A percentile compares a stretch with the other conserved stretches of the same genome.
phyloP scores from a whole-genome alignment of 2,329 filamentous ascomycete genomes.

The Nectriaceae sp. region DNA sequence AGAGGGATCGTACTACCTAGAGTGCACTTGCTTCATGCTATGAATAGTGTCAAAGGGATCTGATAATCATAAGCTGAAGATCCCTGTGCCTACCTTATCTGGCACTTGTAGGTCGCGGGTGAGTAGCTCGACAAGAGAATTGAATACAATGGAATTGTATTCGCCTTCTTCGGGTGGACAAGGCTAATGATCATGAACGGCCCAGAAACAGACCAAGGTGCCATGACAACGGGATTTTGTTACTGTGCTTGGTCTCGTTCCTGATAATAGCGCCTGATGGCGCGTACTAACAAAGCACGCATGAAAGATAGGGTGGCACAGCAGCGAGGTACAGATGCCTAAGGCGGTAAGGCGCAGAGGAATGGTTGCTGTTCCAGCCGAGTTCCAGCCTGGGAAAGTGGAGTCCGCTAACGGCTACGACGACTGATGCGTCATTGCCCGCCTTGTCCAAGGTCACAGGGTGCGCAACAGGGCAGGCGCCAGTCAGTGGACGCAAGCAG shows the following conservation, averaged over 20 bases:
- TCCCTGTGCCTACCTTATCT: too few species aligned
- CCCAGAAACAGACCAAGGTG: too few species aligned
- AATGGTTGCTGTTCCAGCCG: slow-evolving; percentile 27
- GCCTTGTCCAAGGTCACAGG: slow-evolving; percentile 27
- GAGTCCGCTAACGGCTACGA: not conserved
- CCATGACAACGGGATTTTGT: not conserved
- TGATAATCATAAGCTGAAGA: too few species aligned
- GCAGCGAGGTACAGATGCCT: slow-evolving; percentile 20
- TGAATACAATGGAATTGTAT: too few species aligned
- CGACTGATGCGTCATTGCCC: slow-evolving; percentile 32
- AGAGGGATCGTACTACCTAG: too few species aligned
- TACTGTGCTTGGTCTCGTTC: slow-evolving; percentile 1
- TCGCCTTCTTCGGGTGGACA: too few species aligned
- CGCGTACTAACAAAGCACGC: not conserved
- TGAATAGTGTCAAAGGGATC: too few species aligned
- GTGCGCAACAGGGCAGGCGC: slow-evolving; percentile 25
- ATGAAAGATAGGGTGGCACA: not conserved
- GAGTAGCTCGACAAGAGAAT: too few species aligned
- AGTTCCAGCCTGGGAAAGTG: slow-evolving; percentile 16
- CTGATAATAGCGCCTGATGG: not conserved
- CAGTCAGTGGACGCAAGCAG: not conserved
- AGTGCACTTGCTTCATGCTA: too few species aligned
- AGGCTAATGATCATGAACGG: too few species aligned
- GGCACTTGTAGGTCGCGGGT: too few species aligned
- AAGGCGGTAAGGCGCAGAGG: slow-evolving; percentile 27